These are phyloP conservation scores for Trapa bicornis DNA, from an alignment of 345 rosid species.

Conservation along the genomic window DNA sequence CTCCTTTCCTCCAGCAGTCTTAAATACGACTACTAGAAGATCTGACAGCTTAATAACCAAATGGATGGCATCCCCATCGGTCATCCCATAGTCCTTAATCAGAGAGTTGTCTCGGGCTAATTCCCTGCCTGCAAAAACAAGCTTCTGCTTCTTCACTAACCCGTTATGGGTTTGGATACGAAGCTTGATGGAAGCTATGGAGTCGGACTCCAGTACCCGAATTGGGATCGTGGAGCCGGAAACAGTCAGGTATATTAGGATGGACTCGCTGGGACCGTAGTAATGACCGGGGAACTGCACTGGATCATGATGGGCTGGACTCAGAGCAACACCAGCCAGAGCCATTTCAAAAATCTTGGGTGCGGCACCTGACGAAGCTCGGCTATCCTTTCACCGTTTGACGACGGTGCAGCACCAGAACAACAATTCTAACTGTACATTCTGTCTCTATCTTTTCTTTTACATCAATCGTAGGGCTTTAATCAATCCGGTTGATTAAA, in stretches of 20 bases:
- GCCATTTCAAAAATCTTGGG: slow-evolving; percentile 32
- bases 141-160: slow-evolving; percentile 66
- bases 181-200: slow-evolving; percentile 73
- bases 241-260: slow-evolving; percentile 43
- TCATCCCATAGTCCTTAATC: slow-evolving; percentile 66
- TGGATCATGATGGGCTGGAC: slow-evolving; percentile 38
- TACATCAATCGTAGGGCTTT: not conserved
- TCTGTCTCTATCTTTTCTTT: not conserved
- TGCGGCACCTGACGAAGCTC: not conserved
- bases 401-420: not conserved
- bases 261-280: slow-evolving; percentile 25
- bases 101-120: slow-evolving; percentile 55
- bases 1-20: slow-evolving; percentile 50
- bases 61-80: slow-evolving; percentile 64
- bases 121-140: slow-evolving; percentile 73
- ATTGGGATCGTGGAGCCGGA: slow-evolving; percentile 58
- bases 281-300: slow-evolving; percentile 22
- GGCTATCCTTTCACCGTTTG: not conserved
- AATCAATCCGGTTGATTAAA: slow-evolving; percentile 7
- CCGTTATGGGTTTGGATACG: slow-evolving; percentile 79
- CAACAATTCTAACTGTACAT: not conserved
- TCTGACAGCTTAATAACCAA: slow-evolving; percentile 77
- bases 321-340: slow-evolving; percentile 51
- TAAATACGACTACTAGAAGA: slow-evolving; percentile 49
- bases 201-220: slow-evolving; percentile 58